Base-by-base conservation (phyloP, 192 early-diverging fungal genomes). In the Entomortierella beljakovae region DNA sequence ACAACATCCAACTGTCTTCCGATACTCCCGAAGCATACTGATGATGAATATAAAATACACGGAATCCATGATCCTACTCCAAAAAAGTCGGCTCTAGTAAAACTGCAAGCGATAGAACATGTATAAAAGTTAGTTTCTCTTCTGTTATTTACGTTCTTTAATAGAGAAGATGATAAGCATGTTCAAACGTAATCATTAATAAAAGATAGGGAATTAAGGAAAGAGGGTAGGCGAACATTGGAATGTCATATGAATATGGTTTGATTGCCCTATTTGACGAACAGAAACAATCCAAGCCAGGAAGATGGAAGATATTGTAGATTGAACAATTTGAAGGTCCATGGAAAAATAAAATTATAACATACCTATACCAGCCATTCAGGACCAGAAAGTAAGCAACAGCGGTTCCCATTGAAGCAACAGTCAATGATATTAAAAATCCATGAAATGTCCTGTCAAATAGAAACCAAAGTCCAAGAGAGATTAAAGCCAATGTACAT, bases 361-460 rank as follows among this genome's bases (percentile, higher is more conserved):
- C 43, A 20, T 71, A 92, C 90, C 84, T 92, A 70, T 90, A 92
- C 55, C 83, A 69, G 29, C 92, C 92, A 50, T 83, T 72, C 38
- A 71, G 61, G 35, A 91, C 91, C 35, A 93, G 72, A 33, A 80
- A 70, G 42, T 86, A 84, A 40, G 82, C 88, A 16, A 90, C 86
- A 26, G 62, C 67, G 3, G 92, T 91, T 6, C 91, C 92, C 52
- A 91, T 62, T 33, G 79, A 79, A 2, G 87, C 84, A 11, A 92
- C 82, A 11, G 73, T 69, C 22, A 75, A 25, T 28, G 89, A 87
- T 32, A 91, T 68, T 32, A 86, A 16, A 59, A 92, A 91, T 59
- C 92, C 92, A 57, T 91, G 89, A 46, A 73, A 50, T 10, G 91
- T 92, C 46, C 89, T 56, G 71, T 93, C 92, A 86, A 93, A 93